phyloP scores from a whole-genome alignment of 192 early-diverging fungal genomes.

The Podila epigama region DNA sequence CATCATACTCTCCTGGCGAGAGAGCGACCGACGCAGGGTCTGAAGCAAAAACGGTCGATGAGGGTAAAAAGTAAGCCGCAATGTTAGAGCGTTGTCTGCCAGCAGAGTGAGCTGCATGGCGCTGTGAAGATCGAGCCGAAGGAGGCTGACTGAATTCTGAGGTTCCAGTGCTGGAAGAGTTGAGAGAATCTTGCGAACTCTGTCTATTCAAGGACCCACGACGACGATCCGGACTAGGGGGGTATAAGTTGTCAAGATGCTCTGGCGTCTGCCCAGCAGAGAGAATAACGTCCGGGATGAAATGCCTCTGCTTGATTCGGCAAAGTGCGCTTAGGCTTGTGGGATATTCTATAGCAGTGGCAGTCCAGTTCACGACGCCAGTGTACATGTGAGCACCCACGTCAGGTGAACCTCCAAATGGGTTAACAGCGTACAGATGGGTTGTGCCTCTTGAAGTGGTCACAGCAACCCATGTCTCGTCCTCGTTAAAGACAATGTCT shows the following conservation, averaged over 20 bases:
- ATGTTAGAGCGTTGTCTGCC: slow-evolving; percentile 42
- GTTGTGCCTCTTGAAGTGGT: slow-evolving; percentile 79
- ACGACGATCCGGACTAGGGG: slow-evolving; percentile 5
- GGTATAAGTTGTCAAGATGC: background rate
- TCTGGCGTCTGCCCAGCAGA: slow-evolving; percentile 11
- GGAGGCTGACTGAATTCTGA: slow-evolving; percentile 33
- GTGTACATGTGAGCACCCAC: slow-evolving; percentile 60
- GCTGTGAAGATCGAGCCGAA: slow-evolving; percentile 14
- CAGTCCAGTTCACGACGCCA: slow-evolving; percentile 48
- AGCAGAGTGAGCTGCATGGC: background rate
- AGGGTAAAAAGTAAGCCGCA: slow-evolving; percentile 37
- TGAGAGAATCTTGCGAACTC: slow-evolving; percentile 37
- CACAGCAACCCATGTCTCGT: slow-evolving; percentile 79
- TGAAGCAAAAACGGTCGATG: slow-evolving; percentile 38
- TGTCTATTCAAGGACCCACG: slow-evolving; percentile 24
- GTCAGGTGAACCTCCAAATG: slow-evolving; percentile 66
- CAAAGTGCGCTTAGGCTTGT: slow-evolving; percentile 42
- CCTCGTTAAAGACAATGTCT: slow-evolving; percentile 69
- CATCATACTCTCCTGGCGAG: slow-evolving; percentile 29
- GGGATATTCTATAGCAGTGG: slow-evolving; percentile 31
- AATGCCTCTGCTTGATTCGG: slow-evolving; percentile 42
- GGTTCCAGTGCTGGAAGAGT: slow-evolving; percentile 20
- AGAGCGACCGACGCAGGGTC: slow-evolving; percentile 12
- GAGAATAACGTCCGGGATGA: slow-evolving; percentile 36
- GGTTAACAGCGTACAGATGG: slow-evolving; percentile 75